Evolutionary conservation across 495 filamentous ascomycete species (phyloP).

Genomic region (Pyrenula massariospora): DNA sequence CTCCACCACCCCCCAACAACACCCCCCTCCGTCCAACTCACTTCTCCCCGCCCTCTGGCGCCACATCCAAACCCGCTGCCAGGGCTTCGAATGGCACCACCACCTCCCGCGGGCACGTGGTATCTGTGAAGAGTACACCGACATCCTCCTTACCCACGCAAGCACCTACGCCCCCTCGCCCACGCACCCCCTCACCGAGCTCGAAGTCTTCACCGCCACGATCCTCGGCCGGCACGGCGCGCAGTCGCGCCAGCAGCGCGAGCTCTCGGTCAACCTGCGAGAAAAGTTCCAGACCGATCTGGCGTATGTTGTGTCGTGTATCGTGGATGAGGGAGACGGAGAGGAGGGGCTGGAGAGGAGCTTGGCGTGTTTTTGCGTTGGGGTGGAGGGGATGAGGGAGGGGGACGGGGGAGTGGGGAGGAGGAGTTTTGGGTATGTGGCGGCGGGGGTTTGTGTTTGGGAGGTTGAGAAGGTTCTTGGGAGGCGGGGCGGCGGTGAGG

Average conservation of each 20-base stretch:
- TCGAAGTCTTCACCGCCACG: slow-evolving; percentile 65
- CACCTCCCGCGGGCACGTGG: slow-evolving; percentile 25
- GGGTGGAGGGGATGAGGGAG: not conserved
- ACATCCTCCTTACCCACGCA: slow-evolving; percentile 44
- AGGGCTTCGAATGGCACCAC: slow-evolving; percentile 30
- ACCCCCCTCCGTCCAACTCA: too few species aligned
- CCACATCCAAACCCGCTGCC: slow-evolving; percentile 27
- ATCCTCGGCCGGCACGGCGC: slow-evolving; percentile 53
- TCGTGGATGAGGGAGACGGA: slow-evolving; percentile 23
- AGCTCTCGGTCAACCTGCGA: slow-evolving; percentile 46
- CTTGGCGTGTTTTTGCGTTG: slow-evolving; percentile 37
- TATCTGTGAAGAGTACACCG: slow-evolving; percentile 49
- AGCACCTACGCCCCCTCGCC: slow-evolving; percentile 45
- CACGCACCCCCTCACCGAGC: slow-evolving; percentile 45
- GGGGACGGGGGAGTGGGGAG: not conserved
- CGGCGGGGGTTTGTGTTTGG: not conserved
- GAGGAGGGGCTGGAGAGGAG: slow-evolving; percentile 31
- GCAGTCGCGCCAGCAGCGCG: slow-evolving; percentile 50
- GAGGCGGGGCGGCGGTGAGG: not conserved
- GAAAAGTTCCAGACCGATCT: slow-evolving; percentile 24
- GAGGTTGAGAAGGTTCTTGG: not conserved
- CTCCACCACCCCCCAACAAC: not conserved
- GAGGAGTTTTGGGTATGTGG: not conserved
- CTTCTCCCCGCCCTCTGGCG: slow-evolving; percentile 35
- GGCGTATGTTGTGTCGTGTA: slow-evolving; percentile 22